phyloP scores from a whole-genome alignment of 1,284 basidiomycete genomes.

The Boletellus deceptivus region DNA sequence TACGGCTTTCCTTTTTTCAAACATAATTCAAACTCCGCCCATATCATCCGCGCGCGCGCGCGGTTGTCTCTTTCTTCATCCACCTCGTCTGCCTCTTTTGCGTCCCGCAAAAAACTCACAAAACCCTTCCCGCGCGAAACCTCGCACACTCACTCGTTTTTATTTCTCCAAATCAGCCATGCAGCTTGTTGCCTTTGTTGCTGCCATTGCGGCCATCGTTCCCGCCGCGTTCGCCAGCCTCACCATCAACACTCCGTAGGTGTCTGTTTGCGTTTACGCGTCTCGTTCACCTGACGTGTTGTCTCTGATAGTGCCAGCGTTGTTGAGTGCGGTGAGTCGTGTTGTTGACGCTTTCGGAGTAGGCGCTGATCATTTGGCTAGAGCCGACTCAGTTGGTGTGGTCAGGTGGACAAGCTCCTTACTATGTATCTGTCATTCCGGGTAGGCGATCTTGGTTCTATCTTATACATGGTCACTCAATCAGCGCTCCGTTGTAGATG shows the following conservation, averaged over 20 bases:
- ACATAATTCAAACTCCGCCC: slow-evolving; percentile 31
- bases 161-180: slow-evolving; percentile 40
- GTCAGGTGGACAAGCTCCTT: slow-evolving; percentile 56
- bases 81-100: background rate
- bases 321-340: slow-evolving; percentile 52
- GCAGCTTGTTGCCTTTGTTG: slow-evolving; percentile 48
- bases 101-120: background rate
- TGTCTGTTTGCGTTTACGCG: slow-evolving; percentile 15
- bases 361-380: slow-evolving; percentile 22
- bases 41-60: slow-evolving; percentile 6
- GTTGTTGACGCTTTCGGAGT: background rate
- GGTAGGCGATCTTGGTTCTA: slow-evolving; percentile 36
- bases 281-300: background rate
- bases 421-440: slow-evolving; percentile 65
- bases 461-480: background rate
- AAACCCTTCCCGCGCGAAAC: slow-evolving; percentile 6
- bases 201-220: slow-evolving; percentile 45
- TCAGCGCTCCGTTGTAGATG: slow-evolving; percentile 38
- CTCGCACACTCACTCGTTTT: slow-evolving; percentile 9
- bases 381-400: slow-evolving; percentile 62
- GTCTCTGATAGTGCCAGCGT: slow-evolving; percentile 36
- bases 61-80: background rate
- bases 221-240: slow-evolving; percentile 45
- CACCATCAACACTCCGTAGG: slow-evolving; percentile 71
- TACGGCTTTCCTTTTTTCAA: background rate